Evolutionary conservation across 257 asterid genomes (phyloP).

Genomic region (Linderniella brevidens): DNA sequence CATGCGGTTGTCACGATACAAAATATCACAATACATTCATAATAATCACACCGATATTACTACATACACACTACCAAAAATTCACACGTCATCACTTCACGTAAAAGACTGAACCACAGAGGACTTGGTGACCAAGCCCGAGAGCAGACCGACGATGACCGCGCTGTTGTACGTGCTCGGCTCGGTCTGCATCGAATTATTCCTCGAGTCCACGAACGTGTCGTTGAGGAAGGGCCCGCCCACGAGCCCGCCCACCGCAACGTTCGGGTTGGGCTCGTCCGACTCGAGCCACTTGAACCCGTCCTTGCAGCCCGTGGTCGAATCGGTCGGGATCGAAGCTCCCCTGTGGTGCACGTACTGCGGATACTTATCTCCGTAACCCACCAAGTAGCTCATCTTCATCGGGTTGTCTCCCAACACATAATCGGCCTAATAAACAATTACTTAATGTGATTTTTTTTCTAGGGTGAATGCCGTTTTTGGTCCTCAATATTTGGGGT

Average conservation of each 20-base stretch:
- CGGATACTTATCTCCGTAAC: constrained; percentile 68
- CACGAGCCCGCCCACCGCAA: constrained; percentile 69
- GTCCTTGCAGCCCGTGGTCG: constrained; percentile 45
- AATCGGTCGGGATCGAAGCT: constrained; percentile 61
- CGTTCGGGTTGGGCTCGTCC: constrained; percentile 48
- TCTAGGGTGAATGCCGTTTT: too few relatives aligned
- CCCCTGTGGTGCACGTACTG: constrained; percentile 84
- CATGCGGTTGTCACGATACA: too few relatives aligned
- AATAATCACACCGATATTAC: too few relatives aligned
- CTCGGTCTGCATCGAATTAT: constrained; percentile 79
- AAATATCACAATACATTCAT: too few relatives aligned
- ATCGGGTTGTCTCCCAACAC: constrained; percentile 64
- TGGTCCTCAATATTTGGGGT: too few relatives aligned
- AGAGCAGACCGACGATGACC: constrained; percentile 60
- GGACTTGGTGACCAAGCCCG: constrained; percentile 55
- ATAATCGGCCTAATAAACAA: constrained; percentile 38
- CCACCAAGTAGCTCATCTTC: constrained; percentile 73
- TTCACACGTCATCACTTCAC: neutral
- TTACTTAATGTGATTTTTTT: too few relatives aligned
- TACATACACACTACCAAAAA: too few relatives aligned
- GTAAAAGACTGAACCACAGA: constrained; percentile 40
- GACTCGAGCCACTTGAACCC: constrained; percentile 78
- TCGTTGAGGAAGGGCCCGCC: constrained; percentile 87
- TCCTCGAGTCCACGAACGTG: constrained; percentile 48
- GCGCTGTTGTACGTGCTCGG: constrained; percentile 79